Evolutionary conservation across 179 eudicot species (phyloP).

Genomic region (Camellia oleifera): DNA sequence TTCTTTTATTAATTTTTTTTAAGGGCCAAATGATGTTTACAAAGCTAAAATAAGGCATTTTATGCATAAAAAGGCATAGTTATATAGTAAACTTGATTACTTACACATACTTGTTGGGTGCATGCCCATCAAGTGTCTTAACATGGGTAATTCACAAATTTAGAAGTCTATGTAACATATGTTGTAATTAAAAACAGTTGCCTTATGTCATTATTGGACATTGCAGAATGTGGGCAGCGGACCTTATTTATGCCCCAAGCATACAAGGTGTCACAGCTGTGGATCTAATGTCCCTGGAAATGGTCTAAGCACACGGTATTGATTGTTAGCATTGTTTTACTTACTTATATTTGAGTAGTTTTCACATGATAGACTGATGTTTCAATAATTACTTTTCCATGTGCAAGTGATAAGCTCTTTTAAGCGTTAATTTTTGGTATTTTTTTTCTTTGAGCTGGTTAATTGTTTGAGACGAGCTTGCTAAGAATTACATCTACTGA

Average conservation of each 20-base stretch:
- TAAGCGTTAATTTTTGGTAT: background rate
- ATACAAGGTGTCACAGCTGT: conserved; percentile 96
- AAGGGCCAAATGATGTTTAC: no score
- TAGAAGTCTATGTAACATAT: background rate
- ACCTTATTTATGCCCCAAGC: conserved; percentile 94
- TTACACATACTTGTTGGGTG: no score
- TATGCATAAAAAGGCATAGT: no score
- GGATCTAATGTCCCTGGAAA: conserved; percentile 91
- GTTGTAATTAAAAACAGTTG: background rate
- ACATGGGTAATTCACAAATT: no score
- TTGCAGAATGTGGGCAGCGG: conserved; percentile 90
- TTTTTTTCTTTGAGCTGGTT: background rate
- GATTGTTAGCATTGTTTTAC: background rate
- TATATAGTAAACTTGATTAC: no score
- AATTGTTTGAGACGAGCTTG: background rate
- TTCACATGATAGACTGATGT: background rate
- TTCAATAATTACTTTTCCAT: background rate
- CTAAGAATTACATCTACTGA: background rate
- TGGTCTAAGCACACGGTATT: conserved; percentile 81
- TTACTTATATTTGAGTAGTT: background rate
- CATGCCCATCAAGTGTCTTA: no score
- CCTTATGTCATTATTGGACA: conserved; percentile 11
- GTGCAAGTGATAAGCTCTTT: background rate
- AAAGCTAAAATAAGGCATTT: no score
- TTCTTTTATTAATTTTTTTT: no score